Conservation (phyloP, 371 early-diverging fungal species). For the Choanephora cucurbitarum region DNA sequence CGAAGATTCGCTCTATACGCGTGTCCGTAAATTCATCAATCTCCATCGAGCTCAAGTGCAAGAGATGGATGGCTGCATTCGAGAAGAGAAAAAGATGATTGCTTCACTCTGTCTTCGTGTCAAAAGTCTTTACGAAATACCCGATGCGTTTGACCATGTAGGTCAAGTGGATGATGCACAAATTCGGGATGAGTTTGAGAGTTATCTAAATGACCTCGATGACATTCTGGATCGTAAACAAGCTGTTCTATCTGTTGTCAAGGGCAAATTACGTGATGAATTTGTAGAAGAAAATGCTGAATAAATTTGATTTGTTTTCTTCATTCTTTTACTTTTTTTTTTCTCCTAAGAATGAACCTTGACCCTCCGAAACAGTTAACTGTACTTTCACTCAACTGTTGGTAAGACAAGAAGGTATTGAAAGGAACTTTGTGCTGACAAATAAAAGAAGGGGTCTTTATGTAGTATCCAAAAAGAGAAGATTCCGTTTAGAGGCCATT, state of each 20-base stretch:
- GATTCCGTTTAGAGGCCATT: conserved; percentile 54
- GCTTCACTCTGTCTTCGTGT: conserved; percentile 64
- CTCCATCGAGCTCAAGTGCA: conserved; percentile 80
- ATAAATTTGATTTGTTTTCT: conserved; percentile 10
- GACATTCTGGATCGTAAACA: conserved; percentile 38
- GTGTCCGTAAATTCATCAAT: conserved; percentile 55
- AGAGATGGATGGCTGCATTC: conserved; percentile 72
- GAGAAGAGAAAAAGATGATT: conserved; percentile 78
- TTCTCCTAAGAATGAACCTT: neutral
- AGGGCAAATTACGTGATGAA: neutral
- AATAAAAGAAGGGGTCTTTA: conserved; percentile 55
- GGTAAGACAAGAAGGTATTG: conserved; percentile 39
- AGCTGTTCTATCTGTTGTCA: neutral
- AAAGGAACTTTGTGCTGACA: too few species aligned
- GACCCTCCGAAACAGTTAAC: conserved; percentile 24
- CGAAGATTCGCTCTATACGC: neutral
- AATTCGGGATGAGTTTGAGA: conserved; percentile 27
- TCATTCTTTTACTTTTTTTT: neutral
- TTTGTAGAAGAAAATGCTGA: conserved; percentile 15
- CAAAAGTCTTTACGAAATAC: conserved; percentile 30
- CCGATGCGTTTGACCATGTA: conserved; percentile 21
- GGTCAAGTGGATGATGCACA: conserved; percentile 27
- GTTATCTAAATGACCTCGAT: conserved; percentile 60
- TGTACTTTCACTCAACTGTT: conserved; percentile 59
- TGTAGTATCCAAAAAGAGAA: conserved; percentile 51